These are phyloP conservation scores for Cephaloascus fragrans DNA, from an alignment of 805 yeast genomes.

Conservation along the genomic window DNA sequence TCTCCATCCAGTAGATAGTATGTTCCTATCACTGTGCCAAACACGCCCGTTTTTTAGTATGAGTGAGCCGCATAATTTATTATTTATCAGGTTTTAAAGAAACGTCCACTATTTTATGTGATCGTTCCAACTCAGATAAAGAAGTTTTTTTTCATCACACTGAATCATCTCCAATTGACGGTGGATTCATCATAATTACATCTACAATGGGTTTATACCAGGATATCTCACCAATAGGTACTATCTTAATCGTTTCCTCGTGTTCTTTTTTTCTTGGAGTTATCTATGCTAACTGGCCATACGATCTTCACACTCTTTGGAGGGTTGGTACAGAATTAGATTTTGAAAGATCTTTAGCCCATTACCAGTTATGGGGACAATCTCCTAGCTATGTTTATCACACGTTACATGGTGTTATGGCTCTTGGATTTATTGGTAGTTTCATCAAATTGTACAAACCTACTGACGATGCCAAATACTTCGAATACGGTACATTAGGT, in stretches of 20 bases:
- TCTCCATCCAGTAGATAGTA: too few relatives aligned
- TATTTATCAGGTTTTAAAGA: too few relatives aligned
- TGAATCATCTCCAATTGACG: neutral
- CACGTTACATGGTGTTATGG: slow-evolving; percentile 51
- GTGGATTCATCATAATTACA: neutral
- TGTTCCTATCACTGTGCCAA: too few relatives aligned
- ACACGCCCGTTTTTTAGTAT: too few relatives aligned
- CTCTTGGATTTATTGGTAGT: slow-evolving; percentile 62
- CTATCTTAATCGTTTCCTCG: slow-evolving; percentile 34
- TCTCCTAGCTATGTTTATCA: slow-evolving; percentile 52
- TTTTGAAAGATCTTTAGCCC: slow-evolving; percentile 53
- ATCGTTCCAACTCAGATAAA: too few relatives aligned
- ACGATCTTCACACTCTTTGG: slow-evolving; percentile 74
- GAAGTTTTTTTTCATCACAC: neutral
- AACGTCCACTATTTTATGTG: too few relatives aligned
- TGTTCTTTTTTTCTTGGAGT: slow-evolving; percentile 77
- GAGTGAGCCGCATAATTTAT: too few relatives aligned
- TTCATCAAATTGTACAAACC: slow-evolving; percentile 80
- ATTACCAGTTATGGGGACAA: slow-evolving; percentile 66
- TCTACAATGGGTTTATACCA: slow-evolving; percentile 18
- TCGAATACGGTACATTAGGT: slow-evolving; percentile 84
- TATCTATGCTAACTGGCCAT: slow-evolving; percentile 69
- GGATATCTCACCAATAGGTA: slow-evolving; percentile 36
- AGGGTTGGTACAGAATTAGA: slow-evolving; percentile 36
- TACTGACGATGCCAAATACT: slow-evolving; percentile 70